Percentiles rank a stretch among this genome's conserved stretches.
Evolutionary conservation across 257 asterid genomes (phyloP).

Genomic region (Hygrophila difformis): DNA sequence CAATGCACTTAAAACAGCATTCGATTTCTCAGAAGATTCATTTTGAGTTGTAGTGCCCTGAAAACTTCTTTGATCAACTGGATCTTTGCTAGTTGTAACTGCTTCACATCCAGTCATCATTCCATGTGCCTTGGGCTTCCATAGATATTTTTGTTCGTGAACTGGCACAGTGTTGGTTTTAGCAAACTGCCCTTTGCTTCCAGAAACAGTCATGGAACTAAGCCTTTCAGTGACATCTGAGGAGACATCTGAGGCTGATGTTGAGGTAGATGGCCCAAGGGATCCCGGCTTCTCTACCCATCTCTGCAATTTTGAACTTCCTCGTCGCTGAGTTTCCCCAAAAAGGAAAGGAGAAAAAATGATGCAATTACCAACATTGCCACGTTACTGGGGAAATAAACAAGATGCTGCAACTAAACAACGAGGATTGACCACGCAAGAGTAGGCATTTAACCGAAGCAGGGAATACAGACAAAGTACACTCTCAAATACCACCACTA

Average conservation of each 20-base stretch:
- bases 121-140: conserved; percentile 71
- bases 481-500: no score
- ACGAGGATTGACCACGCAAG: not conserved
- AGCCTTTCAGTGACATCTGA: conserved; percentile 33
- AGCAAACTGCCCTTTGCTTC: conserved; percentile 33
- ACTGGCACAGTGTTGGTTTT: conserved; percentile 28
- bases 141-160: conserved; percentile 34
- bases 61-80: conserved; percentile 17
- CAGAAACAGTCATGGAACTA: conserved; percentile 35
- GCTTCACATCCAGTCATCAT: conserved; percentile 34
- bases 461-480: no score
- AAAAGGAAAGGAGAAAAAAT: not conserved
- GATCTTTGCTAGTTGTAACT: conserved; percentile 26
- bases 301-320: conserved; percentile 31
- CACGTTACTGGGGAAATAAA: not conserved
- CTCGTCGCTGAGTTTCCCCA: conserved; percentile 39
- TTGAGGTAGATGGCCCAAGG: conserved; percentile 18
- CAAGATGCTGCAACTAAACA: not conserved
- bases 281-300: conserved; percentile 48
- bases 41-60: conserved; percentile 22
- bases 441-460: not conserved
- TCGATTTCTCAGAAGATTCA: conserved; percentile 30
- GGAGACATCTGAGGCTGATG: conserved; percentile 23
- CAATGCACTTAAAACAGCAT: conserved; percentile 42
- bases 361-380: conserved; percentile 7